A percentile compares a stretch with the other conserved stretches of the same genome.
These are phyloP conservation scores for Macaranga tanarius DNA, from an alignment of 441 rosid species.

Conservation along the genomic window DNA sequence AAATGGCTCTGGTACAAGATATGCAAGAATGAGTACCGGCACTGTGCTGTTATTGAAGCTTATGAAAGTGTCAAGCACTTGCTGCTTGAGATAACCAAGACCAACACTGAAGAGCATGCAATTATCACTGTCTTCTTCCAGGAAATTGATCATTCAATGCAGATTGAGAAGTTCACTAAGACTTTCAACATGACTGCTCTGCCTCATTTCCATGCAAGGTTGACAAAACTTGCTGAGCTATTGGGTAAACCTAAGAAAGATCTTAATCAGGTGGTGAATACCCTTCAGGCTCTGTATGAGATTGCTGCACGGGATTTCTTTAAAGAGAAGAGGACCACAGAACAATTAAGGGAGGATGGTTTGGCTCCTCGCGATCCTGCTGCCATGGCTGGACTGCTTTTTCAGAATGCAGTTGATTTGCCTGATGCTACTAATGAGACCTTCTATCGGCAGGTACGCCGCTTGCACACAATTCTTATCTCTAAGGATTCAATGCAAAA, in stretches of 20 bases:
- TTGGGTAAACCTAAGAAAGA: constrained; percentile 54
- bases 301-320: constrained; percentile 68
- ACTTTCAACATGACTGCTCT: constrained; percentile 64
- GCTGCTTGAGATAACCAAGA: constrained; percentile 55
- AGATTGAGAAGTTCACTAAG: constrained; percentile 69
- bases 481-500: constrained; percentile 80
- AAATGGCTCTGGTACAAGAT: constrained; percentile 87
- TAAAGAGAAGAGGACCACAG: constrained; percentile 54
- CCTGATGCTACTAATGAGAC: constrained; percentile 61
- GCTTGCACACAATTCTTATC: constrained; percentile 74
- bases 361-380: constrained; percentile 67
- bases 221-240: constrained; percentile 62
- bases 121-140: constrained; percentile 67
- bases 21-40: constrained; percentile 80
- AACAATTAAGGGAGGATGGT: constrained; percentile 59
- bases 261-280: constrained; percentile 65
- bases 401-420: constrained; percentile 61
- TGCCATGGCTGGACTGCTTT: constrained; percentile 58
- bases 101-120: constrained; percentile 71
- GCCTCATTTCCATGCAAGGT: constrained; percentile 58
- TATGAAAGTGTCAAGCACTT: constrained; percentile 74
- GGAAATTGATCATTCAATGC: constrained; percentile 63
- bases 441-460: constrained; percentile 76
- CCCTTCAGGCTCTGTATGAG: constrained; percentile 79
- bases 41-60: constrained; percentile 84